Conservation (phyloP, 1,139 yeast species). For the Pichia kudriavzevii region DNA sequence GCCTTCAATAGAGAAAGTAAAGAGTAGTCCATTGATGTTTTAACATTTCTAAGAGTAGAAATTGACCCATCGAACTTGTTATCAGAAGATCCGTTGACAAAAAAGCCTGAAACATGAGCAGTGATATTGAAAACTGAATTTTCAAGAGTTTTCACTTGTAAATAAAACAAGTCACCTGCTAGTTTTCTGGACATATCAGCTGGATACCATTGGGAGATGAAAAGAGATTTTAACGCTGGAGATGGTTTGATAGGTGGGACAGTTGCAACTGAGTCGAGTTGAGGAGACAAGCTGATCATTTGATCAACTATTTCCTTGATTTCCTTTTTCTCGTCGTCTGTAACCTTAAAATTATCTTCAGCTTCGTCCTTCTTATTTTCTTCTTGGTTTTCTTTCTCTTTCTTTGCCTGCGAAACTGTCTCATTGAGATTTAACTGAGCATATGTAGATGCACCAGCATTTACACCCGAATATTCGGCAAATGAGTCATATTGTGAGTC, state of each 20-base stretch:
- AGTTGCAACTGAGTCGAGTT: conserved; percentile 18
- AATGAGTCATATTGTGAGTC: conserved; percentile 19
- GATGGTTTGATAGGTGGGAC: conserved; percentile 24
- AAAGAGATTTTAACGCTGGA: conserved; percentile 49
- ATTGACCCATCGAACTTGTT: conserved; percentile 39
- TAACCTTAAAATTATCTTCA: conserved; percentile 14
- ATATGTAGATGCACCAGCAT: conserved; percentile 37
- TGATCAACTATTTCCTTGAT: conserved; percentile 22
- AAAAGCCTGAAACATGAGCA: conserved; percentile 72
- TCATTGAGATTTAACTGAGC: conserved; percentile 27
- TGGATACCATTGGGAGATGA: conserved; percentile 84
- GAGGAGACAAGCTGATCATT: conserved; percentile 11
- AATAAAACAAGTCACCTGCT: conserved; percentile 75
- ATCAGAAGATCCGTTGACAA: conserved; percentile 59
- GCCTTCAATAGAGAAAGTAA: conserved; percentile 45
- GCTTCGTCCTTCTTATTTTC: conserved; percentile 13
- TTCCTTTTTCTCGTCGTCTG: conserved; percentile 29
- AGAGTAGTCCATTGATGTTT: conserved; percentile 36
- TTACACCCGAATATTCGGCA: conserved; percentile 29
- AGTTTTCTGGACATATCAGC: conserved; percentile 41
- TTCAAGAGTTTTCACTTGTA: conserved; percentile 71
- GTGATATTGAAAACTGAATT: conserved; percentile 75
- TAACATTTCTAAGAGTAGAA: conserved; percentile 19
- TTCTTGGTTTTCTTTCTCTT: conserved; percentile 8
- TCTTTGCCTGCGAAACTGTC: conserved; percentile 13